Conservation (phyloP, 176 grass and related monocot species). For the Leersia perrieri region DNA sequence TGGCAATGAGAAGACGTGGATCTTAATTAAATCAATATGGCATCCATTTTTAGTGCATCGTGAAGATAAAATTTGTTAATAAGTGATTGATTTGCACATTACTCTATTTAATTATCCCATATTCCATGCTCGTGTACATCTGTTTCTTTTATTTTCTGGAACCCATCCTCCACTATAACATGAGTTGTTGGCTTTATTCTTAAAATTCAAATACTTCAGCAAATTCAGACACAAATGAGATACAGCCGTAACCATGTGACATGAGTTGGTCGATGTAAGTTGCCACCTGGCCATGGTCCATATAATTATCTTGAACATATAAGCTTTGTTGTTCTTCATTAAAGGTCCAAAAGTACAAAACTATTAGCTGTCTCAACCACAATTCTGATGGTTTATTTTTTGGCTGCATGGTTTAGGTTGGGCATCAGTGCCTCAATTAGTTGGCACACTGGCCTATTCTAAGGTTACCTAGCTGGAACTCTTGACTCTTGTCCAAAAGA, state of each 20-base stretch:
- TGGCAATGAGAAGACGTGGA: background rate
- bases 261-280: constrained; percentile 6
- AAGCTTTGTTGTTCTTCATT: background rate
- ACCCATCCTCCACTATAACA: background rate
- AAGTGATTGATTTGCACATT: background rate
- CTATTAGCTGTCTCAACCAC: constrained; percentile 34
- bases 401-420: background rate
- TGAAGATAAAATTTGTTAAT: background rate
- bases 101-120: background rate
- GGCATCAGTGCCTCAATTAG: background rate
- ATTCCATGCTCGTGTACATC: background rate
- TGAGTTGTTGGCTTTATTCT: background rate
- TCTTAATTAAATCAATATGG: background rate
- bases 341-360: constrained; percentile 38
- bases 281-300: constrained; percentile 3
- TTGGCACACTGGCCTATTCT: constrained; percentile 7
- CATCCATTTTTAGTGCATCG: background rate
- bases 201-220: background rate
- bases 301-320: background rate
- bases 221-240: background rate
- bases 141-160: background rate
- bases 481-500: background rate
- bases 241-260: background rate
- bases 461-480: constrained; percentile 1
- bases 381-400: constrained; percentile 35